A percentile compares a stretch with the other conserved stretches of the same genome.
Conservation (phyloP, 805 yeast species). For the Brettanomyces nanus region DNA sequence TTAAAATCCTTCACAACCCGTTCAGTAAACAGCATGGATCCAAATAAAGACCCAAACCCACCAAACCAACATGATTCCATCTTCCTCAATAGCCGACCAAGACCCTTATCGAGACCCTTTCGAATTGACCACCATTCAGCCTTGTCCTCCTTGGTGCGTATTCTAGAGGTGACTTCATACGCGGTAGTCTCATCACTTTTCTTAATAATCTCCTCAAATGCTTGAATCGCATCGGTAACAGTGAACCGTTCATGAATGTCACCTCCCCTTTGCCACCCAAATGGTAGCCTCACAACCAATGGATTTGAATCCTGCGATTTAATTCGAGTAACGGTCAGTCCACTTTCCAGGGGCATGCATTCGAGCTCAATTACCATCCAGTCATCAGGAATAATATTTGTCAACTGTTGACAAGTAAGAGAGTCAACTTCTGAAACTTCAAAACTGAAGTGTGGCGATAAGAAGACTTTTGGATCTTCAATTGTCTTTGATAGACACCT, state of each 20-base stretch:
- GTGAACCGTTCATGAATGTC: constrained; percentile 15
- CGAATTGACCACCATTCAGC: constrained; percentile 74
- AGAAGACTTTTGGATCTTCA: not conserved
- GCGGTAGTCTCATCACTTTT: constrained; percentile 58
- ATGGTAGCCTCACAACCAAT: not conserved
- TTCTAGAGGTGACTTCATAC: constrained; percentile 39
- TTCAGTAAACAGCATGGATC: constrained; percentile 22
- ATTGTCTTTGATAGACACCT: not conserved
- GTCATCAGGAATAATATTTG: not conserved
- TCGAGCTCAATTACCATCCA: not conserved
- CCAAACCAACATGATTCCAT: constrained; percentile 70
- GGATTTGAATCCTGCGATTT: not conserved
- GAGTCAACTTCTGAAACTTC: not conserved
- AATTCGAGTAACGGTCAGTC: not conserved
- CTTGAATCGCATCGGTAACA: constrained; percentile 37
- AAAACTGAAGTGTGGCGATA: not conserved
- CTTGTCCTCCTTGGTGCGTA: constrained; percentile 51
- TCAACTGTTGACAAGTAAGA: not conserved
- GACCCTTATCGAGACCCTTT: constrained; percentile 47
- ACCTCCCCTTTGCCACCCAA: not conserved
- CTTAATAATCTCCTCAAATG: constrained; percentile 43
- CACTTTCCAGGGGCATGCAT: too few species aligned
- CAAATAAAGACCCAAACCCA: constrained; percentile 63
- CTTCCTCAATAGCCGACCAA: constrained; percentile 43
- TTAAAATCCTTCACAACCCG: constrained; percentile 27